Evolutionary conservation across 2,329 filamentous ascomycete genomes (phyloP), one percentile per base, ranked within the genome.

Genomic region (Chaetomiaceae sp.): DNA sequence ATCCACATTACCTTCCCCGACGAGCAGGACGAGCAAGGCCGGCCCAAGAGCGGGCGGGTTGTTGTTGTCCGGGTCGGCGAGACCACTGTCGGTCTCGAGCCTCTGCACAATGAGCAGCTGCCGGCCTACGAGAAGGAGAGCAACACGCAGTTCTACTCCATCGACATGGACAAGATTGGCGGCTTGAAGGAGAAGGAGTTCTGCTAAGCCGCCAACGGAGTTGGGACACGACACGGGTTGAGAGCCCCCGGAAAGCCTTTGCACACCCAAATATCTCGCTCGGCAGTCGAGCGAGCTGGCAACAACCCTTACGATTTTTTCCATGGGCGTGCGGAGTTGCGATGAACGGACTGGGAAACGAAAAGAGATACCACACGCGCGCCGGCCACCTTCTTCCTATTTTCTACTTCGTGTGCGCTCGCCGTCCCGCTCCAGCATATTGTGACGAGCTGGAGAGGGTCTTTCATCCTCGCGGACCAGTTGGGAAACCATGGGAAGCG

Each of bases 1-100:
- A 98, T 98, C 61, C 88, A 90, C 68, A 95, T 98, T 67, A 97
- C 93, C 29, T 97, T 98, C 73, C 93, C 93, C 14, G 88, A 94
- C 59, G 93, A 97, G 73, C 84, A 94, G 58, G 90, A 96, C 62
- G 86, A 88, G 56, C 72, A 79, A 45, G 91, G 91, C 57, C 88
- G 83, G 67, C 77, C 78, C 58, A 86, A 86, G 71, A 88, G 84
- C 56, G 91, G 91, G 27, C 83, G 90, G 26, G 89, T 97, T 42
- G 85, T 98, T 18, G 81, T 97, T 29, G 91, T 98, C 46, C 81
- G 88, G 42, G 88, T 97, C 42, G 89, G 90, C 52, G 93, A 97
- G 56, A 84, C 87, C 38, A 76, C 82, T 30, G 83, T 97, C 54
- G 93, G 91, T 40, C 77, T 97, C 53, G 91, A 95, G 69, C 91